A percentile compares a stretch with the other conserved stretches of the same genome.
Evolutionary conservation across 2,329 filamentous ascomycete species (phyloP).

Genomic region (Fusarium subglutinans): DNA sequence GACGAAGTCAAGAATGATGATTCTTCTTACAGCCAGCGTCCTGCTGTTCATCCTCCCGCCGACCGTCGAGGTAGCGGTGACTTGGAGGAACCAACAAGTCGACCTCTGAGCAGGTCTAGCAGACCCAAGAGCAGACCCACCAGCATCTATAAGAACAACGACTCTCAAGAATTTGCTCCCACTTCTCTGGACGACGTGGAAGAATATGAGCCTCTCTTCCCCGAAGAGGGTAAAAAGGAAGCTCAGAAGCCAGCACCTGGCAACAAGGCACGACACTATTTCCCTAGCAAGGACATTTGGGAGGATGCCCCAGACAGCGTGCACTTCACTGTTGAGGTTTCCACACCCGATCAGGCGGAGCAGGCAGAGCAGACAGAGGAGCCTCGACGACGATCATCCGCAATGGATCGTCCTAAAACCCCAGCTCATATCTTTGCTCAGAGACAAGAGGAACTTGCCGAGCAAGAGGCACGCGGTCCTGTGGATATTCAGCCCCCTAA

Average conservation of each 20-base stretch:
- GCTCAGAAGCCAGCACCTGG: conserved; percentile 50
- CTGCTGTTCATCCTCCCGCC: conserved; percentile 81
- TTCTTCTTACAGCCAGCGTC: conserved; percentile 73
- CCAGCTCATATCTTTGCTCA: conserved; percentile 73
- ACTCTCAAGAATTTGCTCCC: conserved; percentile 62
- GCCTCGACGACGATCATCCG: conserved; percentile 50
- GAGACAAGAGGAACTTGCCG: conserved; percentile 71
- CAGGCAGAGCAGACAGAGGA: conserved; percentile 50
- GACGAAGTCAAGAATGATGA: conserved; percentile 86
- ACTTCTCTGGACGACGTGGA: conserved; percentile 87
- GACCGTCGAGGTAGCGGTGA: conserved; percentile 71
- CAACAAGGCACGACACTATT: conserved; percentile 71
- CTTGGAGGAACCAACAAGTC: conserved; percentile 66
- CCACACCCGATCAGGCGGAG: conserved; percentile 70
- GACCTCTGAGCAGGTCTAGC: conserved; percentile 62
- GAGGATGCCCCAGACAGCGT: conserved; percentile 92
- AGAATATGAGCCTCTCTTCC: conserved; percentile 95
- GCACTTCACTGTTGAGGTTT: conserved; percentile 82
- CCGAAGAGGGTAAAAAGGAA: conserved; percentile 73
- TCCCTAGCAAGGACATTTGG: conserved; percentile 97
- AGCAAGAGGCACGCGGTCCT: conserved; percentile 57
- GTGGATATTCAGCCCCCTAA: conserved; percentile 43
- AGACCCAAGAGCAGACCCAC: conserved; percentile 56
- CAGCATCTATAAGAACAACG: conserved; percentile 66
- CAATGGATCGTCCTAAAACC: conserved; percentile 58